These are phyloP conservation scores for Cystobasidium pallidum DNA, from an alignment of 1,284 basidiomycete species.

Conservation along the genomic window DNA sequence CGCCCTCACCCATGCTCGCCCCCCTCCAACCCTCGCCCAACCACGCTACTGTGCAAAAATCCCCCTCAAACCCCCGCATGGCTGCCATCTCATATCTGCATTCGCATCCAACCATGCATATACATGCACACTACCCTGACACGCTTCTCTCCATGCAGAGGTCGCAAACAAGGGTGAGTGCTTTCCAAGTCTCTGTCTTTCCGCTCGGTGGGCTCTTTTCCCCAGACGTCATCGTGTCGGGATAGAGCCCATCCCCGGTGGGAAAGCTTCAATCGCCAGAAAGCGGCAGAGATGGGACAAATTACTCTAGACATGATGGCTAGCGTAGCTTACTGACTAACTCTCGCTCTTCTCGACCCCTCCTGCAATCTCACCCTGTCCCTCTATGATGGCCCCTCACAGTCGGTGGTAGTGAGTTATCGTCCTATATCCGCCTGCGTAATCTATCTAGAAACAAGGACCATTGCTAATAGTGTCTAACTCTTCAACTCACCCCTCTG, in stretches of 20 bases:
- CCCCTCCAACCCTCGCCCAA: no score
- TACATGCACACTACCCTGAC: background rate
- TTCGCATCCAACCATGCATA: background rate
- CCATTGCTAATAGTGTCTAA: background rate
- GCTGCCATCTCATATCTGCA: slow-evolving; percentile 53
- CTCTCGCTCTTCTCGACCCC: background rate
- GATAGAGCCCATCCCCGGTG: no score
- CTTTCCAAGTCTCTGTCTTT: slow-evolving; percentile 11
- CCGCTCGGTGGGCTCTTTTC: no score
- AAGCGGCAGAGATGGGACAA: no score
- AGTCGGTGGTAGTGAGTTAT: slow-evolving; percentile 45
- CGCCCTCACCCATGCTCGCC: background rate
- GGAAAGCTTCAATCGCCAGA: no score
- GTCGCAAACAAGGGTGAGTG: slow-evolving; percentile 79
- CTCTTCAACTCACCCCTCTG: no score
- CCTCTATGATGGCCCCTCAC: background rate
- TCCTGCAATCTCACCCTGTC: background rate
- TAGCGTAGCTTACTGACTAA: no score
- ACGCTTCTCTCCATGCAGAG: slow-evolving; percentile 64
- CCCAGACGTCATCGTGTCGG: background rate
- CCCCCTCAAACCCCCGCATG: background rate
- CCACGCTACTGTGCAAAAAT: no score
- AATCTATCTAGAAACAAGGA: background rate
- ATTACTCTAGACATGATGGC: no score
- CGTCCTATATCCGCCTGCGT: background rate